Base-by-base conservation (phyloP, 1,139 yeast species). In the Debaryomyces sp. region DNA sequence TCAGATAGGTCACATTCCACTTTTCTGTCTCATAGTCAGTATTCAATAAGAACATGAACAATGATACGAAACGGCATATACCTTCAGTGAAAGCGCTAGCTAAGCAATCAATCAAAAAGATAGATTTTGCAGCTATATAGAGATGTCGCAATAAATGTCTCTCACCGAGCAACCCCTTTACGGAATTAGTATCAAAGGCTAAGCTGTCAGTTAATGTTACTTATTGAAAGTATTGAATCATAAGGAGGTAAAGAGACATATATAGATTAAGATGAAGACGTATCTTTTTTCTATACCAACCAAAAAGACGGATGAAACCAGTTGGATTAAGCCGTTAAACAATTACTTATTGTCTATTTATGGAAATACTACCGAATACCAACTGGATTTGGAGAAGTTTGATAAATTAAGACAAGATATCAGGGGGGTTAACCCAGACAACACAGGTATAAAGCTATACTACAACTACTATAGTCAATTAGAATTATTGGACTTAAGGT, bases 401-500 rank as follows among this genome's bases (percentile, higher is more conserved):
- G 77, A 85, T 56, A 80, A 82, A 48, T 68, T 87, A 45, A 78
- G 96, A 50, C 80, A 73, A 55, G 89, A 85, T 58, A 71, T 84
- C 22, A 67, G 82, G 30, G 89, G 88, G 33, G 78, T 80, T 5
- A 73, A 75, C 50, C 76, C 80, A 38, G 87, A 82, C 56, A 57
- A 62, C 21, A 73, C 81, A 0, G 80, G 82, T 0, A 70, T 79
- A 17, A 56, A 80, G 54, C 68, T 86, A 45, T 77, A 87, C 54
- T 84, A 81, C 62, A 79, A 81, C 50, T 94, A 94, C 67, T 90
- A 86, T 61, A 89, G 90, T 26, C 96, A 88, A 63, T 65, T 94
- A 54, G 97, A 92, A 60, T 78, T 90, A 17, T 68, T 94, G 44
- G 94, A 89, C 55, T 68, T 89, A 56, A 74, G 97, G 49, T 66